Conservation (phyloP, 2,329 filamentous ascomycete species). For the Trichophyton rubrum region DNA sequence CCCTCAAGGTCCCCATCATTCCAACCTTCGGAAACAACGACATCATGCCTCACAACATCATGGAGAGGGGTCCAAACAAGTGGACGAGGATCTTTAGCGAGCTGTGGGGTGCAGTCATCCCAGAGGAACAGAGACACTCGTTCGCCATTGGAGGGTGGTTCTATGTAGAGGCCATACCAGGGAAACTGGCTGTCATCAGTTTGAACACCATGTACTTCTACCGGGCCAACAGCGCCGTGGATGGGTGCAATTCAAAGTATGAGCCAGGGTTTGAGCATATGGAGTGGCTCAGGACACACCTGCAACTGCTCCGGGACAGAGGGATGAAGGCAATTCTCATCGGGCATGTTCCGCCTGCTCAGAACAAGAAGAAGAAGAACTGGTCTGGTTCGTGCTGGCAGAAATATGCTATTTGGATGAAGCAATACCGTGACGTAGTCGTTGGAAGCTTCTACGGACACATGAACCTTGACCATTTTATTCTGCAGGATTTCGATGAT, state of each 20-base stretch:
- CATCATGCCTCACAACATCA: constrained; percentile 91
- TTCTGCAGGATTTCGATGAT: constrained; percentile 73
- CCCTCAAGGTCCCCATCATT: constrained; percentile 63
- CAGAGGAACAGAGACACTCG: constrained; percentile 78
- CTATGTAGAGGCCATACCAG: constrained; percentile 78
- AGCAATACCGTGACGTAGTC: constrained; percentile 83
- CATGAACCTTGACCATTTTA: constrained; percentile 98
- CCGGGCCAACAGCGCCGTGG: constrained; percentile 80
- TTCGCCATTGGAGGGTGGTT: constrained; percentile 95
- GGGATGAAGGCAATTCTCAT: constrained; percentile 91
- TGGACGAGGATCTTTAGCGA: constrained; percentile 68
- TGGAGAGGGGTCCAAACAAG: constrained; percentile 69
- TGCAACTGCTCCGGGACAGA: constrained; percentile 66
- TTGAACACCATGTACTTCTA: constrained; percentile 97
- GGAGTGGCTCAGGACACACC: constrained; percentile 86
- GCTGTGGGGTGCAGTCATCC: constrained; percentile 79
- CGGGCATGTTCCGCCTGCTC: constrained; percentile 84
- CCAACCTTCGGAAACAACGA: constrained; percentile 96
- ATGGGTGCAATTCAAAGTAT: constrained; percentile 65
- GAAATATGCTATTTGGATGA: constrained; percentile 84
- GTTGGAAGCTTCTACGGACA: constrained; percentile 72
- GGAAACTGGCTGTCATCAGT: constrained; percentile 76
- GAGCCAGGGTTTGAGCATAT: constrained; percentile 91
- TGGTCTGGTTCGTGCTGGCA: constrained; percentile 99
- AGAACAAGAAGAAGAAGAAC: constrained; percentile 67